Evolutionary conservation across 306 rosid genomes (phyloP), one percentile per base, ranked within the genome.

Genomic region (Myrica gale): DNA sequence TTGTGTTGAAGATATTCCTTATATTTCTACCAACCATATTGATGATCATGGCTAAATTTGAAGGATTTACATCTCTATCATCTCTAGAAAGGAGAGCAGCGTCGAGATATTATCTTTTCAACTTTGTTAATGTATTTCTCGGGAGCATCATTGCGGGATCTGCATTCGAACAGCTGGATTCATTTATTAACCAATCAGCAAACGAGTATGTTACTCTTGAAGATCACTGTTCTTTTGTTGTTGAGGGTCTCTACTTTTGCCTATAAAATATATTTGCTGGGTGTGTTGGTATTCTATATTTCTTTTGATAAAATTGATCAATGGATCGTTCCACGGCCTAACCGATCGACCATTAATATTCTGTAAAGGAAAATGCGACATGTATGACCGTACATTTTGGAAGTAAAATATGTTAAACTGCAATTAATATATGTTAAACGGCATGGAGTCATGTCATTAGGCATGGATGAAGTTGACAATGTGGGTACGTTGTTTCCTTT

Each of bases 11-110:
- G 93, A 77, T 96, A 57, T 96, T 96, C 83, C 98, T 96, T 75
- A 96, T 96, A 74, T 90, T 96, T 71, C 82, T 96, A 87, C 98
- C 99, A 19, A 15, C 92, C 17, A 92, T 96, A 84, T 87, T 96
- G 96, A 96, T 96, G 99, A 87, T 96, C n/a, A 96, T 96, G 99
- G 85, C 99, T 13, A 96, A 92, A 76, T 89, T 92, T 71, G 99
- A 96, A 87, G 99, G 98, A 61, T 89, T 82, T 82, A 60, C 71
- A 53, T 92, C 97, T 68, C 45, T 72, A 39, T 95, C 99, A 63
- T 84, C 96, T 73, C 90, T 95, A 43, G 99, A 95, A 80, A 87
- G 98, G 81, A 88, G 90, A 87, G 83, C 97, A 21, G 99, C 99
- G 61, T 87, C 97, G 73, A 86, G 92, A 85, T 96, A 89, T 82